Conservation (phyloP, 208 protist genomes). For the Plasmodiophora brassicae region DNA sequence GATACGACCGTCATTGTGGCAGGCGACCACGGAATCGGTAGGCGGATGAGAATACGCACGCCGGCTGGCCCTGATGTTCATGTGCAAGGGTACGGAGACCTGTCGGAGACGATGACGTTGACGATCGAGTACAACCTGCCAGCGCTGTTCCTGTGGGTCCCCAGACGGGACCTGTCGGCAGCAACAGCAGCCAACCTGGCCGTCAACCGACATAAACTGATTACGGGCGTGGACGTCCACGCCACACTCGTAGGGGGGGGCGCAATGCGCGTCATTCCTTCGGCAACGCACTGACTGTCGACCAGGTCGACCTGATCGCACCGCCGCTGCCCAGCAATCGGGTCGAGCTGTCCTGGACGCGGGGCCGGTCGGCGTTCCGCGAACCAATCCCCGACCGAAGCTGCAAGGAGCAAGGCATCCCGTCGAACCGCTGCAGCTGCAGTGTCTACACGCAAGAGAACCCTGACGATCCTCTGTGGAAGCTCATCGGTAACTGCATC, state of each 20-base stretch:
- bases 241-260: background rate
- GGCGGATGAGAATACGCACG: background rate
- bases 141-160: background rate
- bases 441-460: background rate
- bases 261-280: background rate
- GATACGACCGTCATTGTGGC: background rate
- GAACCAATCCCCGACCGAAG: background rate
- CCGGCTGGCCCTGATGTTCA: background rate
- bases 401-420: background rate
- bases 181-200: background rate
- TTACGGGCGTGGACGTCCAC: background rate
- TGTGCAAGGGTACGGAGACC: background rate
- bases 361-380: background rate
- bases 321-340: background rate
- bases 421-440: background rate
- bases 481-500: background rate
- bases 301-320: slow-evolving; percentile 5
- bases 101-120: slow-evolving; percentile 31
- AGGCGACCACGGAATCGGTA: background rate
- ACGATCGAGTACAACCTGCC: slow-evolving; percentile 33
- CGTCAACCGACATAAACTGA: background rate
- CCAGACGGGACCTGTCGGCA: too few species aligned
- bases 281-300: background rate
- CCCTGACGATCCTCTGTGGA: background rate
- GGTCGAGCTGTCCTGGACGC: background rate